Conservation (phyloP, 495 filamentous ascomycete genomes). For the Usnea hakonensis region DNA sequence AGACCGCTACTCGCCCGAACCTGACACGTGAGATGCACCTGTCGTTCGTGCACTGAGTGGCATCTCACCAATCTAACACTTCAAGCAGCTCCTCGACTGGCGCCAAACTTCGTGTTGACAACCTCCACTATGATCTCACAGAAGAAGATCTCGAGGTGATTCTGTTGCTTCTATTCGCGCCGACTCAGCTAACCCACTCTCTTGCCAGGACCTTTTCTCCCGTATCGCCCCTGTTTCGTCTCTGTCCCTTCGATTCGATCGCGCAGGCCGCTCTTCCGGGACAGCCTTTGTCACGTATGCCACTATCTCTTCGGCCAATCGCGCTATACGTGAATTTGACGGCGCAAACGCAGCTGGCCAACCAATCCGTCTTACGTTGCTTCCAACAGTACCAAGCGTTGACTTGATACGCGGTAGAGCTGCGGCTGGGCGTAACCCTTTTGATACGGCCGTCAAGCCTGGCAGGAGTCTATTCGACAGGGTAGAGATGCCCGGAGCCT, state of each 20-base stretch:
- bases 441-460: slow-evolving; percentile 50
- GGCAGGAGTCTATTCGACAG: slow-evolving; percentile 66
- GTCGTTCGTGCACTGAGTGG: slow-evolving; percentile 15
- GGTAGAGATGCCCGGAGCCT: slow-evolving; percentile 43
- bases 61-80: slow-evolving; percentile 17
- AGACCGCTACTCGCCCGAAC: slow-evolving; percentile 41
- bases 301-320: slow-evolving; percentile 55
- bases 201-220: slow-evolving; percentile 63
- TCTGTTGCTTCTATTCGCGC: not conserved
- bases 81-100: slow-evolving; percentile 42
- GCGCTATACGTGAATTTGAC: slow-evolving; percentile 74
- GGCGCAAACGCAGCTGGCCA: slow-evolving; percentile 90
- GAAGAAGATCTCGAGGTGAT: slow-evolving; percentile 77
- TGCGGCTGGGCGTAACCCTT: slow-evolving; percentile 41
- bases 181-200: slow-evolving; percentile 9
- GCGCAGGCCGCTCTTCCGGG: slow-evolving; percentile 83
- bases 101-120: slow-evolving; percentile 77
- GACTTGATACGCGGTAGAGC: slow-evolving; percentile 21
- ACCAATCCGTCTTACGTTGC: slow-evolving; percentile 70
- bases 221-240: slow-evolving; percentile 65
- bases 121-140: slow-evolving; percentile 88
- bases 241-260: slow-evolving; percentile 74
- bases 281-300: slow-evolving; percentile 78
- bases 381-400: slow-evolving; percentile 44
- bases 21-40: slow-evolving; percentile 40